Base-by-base conservation (phyloP, 805 yeast species). In the Candida sithepensis region DNA sequence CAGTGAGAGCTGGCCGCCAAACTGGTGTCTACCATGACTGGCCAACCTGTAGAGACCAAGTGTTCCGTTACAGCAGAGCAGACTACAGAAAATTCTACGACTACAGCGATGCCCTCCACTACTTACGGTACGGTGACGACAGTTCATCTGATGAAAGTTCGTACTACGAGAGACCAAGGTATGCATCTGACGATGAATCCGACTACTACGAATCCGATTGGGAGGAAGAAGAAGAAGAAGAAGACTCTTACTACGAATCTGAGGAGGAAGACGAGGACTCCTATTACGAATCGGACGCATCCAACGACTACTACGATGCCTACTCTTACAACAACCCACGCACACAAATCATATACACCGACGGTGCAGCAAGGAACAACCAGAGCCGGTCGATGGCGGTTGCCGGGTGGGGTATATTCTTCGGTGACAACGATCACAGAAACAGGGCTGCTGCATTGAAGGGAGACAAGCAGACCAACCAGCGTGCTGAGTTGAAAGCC, bases 371-470 rank as follows among this genome's bases (percentile, higher is more conserved):
- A 0, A 67, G 82, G 10, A 74, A 78, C 4, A 84, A 85, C 56
- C 90, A 89, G 0, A 67, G 58, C 19, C 41, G 43, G 0, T 53
- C 55, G 6, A 28, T 20, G 9, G 70, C 75, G 1, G 47, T 55
- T 2, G 82, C 84, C 0, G 97, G 97, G 0, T 81, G 77, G 57
- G 97, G 96, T 21, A 86, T 85, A 0, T 88, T 68, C 61, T 88
- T 75, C 61, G 91, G 89, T 0, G 66, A 55, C 0, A 24, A 64
- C 32, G 85, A 82, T 56, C 49, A 71, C 2, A 64, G 85, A 40
- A 86, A 86, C 60, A 67, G 72, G 9, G 70, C 83, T 0, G 79
- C 71, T 4, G 78, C 84, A 0, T 68, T 88, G 22, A 37, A 14
- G 2, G 73, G 70, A 2, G 63, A 61, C 2, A 58, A 57, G 2